Evolutionary conservation across 192 early-diverging fungal species (phyloP), one percentile per base, ranked within the genome.

Genomic region (Coemansia javaensis): DNA sequence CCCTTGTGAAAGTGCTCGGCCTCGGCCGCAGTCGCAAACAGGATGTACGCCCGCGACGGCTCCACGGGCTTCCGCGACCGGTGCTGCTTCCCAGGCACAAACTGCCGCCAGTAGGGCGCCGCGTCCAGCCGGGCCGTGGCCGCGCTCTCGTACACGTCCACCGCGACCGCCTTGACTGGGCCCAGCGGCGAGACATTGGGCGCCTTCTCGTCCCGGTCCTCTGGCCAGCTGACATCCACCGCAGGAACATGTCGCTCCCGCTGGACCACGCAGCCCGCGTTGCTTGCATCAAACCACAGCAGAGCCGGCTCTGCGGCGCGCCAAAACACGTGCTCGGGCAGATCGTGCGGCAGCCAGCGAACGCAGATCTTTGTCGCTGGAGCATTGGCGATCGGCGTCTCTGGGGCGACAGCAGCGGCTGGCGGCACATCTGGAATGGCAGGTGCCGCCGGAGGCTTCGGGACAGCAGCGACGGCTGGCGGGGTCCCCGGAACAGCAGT

Each of bases 271-370:
- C 40, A 12, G 7, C 70, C 70, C 0, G 25, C 41, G 10, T 22
- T 15, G 28, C 36, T 32, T 4, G 58, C 33, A 23, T 57, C 53
- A 16, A 60, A 66, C 70, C 70, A 73, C 7, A 58, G 70, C 16
- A 73, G 49, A 0, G 70, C 47, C 1, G 70, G 32, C 50, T 73
- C 70, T 2, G 51, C 49, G 0, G 70, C 51, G 12, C 32, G 55
- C 70, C 70, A 73, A 37, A 73, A 66, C 32, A 73, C 62, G 18
- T 73, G 62, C 18, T 73, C 69, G 27, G 69, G 69, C 2, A 73
- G 53, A 25, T 65, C 62, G 11, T 50, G 44, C 12, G 69, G 69
- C 36, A 71, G 43, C 68, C 68, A 64, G 44, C 68, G 60, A 16
- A 71, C 45, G 27, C 61, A 59, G n/a, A 71, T 47, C 47, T 71